Evolutionary conservation across 2,329 filamentous ascomycete species (phyloP).

Genomic region (Emmonsia crescens): DNA sequence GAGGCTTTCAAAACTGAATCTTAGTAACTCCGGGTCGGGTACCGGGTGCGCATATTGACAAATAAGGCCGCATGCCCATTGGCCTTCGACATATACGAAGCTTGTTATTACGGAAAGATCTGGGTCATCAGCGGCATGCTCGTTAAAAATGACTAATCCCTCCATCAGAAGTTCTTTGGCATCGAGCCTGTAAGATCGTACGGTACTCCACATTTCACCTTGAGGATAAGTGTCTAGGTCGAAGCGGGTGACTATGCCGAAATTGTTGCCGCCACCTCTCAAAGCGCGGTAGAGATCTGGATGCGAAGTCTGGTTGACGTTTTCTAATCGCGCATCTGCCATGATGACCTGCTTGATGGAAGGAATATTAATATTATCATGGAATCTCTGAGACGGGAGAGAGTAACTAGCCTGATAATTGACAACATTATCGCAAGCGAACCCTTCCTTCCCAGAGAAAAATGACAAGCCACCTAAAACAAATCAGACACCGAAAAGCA

Average conservation of each 20-base stretch:
- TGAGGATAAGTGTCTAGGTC: neutral
- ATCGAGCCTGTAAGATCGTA: neutral
- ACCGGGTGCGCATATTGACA: neutral
- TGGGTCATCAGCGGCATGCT: neutral
- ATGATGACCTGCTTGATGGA: constrained; percentile 24
- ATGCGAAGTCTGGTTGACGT: constrained; percentile 32
- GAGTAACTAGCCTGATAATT: constrained; percentile 35
- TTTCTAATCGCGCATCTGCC: constrained; percentile 38
- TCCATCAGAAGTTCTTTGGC: neutral
- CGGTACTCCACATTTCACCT: neutral
- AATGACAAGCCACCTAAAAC: constrained; percentile 34
- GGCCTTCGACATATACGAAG: neutral
- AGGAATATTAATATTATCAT: neutral
- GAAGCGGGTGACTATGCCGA: constrained; percentile 24
- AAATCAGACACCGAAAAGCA: neutral
- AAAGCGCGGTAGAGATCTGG: constrained; percentile 42
- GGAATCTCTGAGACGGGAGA: neutral
- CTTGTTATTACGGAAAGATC: neutral
- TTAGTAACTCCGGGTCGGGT: neutral
- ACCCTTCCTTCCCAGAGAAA: constrained; percentile 37
- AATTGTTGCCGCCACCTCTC: constrained; percentile 45
- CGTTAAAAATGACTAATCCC: neutral
- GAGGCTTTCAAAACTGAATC: neutral
- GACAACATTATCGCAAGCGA: constrained; percentile 39
- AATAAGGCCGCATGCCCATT: neutral